Evolutionary conservation across 495 filamentous ascomycete genomes (phyloP), one percentile per base, ranked within the genome.

Genomic region (Aspergillus sclerotiicarbonarius): DNA sequence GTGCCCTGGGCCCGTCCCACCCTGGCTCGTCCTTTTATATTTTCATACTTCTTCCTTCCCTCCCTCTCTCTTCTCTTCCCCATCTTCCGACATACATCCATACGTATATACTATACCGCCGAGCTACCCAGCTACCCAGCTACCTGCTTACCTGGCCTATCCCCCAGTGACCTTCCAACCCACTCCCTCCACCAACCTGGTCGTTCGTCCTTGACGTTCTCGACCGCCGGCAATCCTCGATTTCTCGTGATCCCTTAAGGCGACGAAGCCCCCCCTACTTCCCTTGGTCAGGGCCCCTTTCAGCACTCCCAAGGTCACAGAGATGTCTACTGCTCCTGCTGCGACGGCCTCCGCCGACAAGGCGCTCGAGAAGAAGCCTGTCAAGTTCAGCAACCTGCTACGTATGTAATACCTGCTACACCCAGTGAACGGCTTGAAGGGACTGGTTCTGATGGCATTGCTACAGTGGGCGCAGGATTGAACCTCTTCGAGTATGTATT

Each of bases 361-460:
- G 50, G 80, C 72, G 78, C 79, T 92, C 65, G 92, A 96, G 88
- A 98, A 97, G 89, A 98, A 98, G 85, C 95, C 95, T 60, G 86
- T 98, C 82, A 98, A 96, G 85, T 98, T 98, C 84, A 96, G 91
- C 80, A 98, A 98, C 78, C 77, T 98, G 82, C 81, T 98, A 67
- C 82, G 84, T 87, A 73, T 71, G 83, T 78, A 51, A 48, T 8
- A 32, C 31, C 12, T 30, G 30, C 29, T 10, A 29, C 21, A 15
- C 9, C n/a, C 7, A 5, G 3, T 8, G 4, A 15, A 47, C 31
- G 12, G 12, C 19, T 9, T 31, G 21, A 8, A 6, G 12, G 16
- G 15, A 6, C 25, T 32, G 30, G 31, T 60, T 51, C 53, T 65
- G 37, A 57, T 57, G 32, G 25, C 19, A 19, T 41, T 43, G 20